Evolutionary conservation across 2,329 filamentous ascomycete species (phyloP), one percentile per base, ranked within the genome.

Genomic region (Leptoxyphium fumago): DNA sequence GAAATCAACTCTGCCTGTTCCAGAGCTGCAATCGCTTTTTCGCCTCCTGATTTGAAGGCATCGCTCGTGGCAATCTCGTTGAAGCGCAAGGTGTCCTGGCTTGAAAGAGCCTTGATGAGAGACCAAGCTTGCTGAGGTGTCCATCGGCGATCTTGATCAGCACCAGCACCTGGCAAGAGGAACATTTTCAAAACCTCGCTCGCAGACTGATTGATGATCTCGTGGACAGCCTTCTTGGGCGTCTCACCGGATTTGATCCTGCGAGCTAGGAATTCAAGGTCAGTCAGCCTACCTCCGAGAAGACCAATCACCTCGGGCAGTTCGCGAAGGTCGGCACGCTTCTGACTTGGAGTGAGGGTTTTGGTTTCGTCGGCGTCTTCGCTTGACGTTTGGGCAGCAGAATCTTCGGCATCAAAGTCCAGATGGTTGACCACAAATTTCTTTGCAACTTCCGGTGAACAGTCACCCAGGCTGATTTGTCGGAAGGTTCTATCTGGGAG

Each of bases 151-250:
- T 71, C 66, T 2, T 69, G 66, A 42, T 74, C 74, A 13, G 13
- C 38, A 28, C 18, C 18, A 28, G 38, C 18, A 11, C 14, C 11
- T 17, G 38, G 38, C 2, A 93, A 69, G 28, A 98, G 75, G 65
- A 88, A 96, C 72, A 95, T 87, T 58, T 94, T 94, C 48, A 94
- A 68, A 40, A 96, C 88, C 58, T 96, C 91, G 0, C 84, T 84
- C 1, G 87, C 84, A 14, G 82, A 83, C 58, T 94, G 86, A 44
- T 85, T 80, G 43, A 94, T 82, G 49, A 98, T 96, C 50, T 94
- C 87, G 17, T 78, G 71, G 2, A 95, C 81, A 2, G 91, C 91
- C 52, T 82, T 73, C 50, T 73, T 74, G 1, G 91, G 91, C 2
- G 74, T 82, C 61, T 95, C 87, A 13, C 91, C 89, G 1, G 82